Percentiles rank a stretch among this genome's conserved stretches.
Evolutionary conservation across 2,329 filamentous ascomycete species (phyloP).

Genomic region (Nigrospora sphaerica): DNA sequence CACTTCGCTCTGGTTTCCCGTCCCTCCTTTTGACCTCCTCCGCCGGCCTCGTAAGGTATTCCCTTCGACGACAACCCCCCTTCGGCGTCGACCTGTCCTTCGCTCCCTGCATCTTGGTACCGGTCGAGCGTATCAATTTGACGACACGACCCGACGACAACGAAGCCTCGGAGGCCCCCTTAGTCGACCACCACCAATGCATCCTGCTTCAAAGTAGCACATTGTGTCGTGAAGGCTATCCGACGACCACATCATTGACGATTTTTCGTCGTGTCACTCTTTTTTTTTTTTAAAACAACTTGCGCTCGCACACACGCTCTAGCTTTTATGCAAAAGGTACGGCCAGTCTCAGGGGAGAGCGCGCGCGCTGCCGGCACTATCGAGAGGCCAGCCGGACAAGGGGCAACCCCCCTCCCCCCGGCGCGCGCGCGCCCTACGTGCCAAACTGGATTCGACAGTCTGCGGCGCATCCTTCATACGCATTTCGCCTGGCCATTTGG

Average conservation of each 20-base stretch:
- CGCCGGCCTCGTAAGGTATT: constrained; percentile 23
- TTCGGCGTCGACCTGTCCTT: constrained; percentile 17
- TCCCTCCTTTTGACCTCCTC: constrained; percentile 18
- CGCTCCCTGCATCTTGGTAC: constrained; percentile 10
- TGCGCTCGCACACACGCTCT: constrained; percentile 7
- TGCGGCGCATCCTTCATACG: no score
- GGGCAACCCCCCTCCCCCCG: no score
- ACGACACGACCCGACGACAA: constrained; percentile 14
- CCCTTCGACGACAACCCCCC: constrained; percentile 22
- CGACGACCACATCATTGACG: constrained; percentile 16
- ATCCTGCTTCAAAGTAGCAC: constrained; percentile 3
- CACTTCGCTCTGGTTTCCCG: constrained; percentile 18
- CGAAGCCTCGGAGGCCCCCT: constrained; percentile 9
- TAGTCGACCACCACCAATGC: constrained; percentile 5
- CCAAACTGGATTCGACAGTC: no score
- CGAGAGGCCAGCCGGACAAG: no score
- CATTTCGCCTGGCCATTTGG: no score
- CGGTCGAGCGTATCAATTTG: constrained; percentile 9
- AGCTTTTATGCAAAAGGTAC: constrained; percentile 4
- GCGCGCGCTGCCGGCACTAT: no score
- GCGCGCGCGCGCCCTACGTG: no score
- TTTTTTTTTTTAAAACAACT: constrained; percentile 22
- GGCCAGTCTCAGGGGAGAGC: neutral
- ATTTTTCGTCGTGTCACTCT: constrained; percentile 27
- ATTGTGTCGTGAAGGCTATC: constrained; percentile 2